A percentile compares a stretch with the other conserved stretches of the same genome.
Conservation (phyloP, 352 stramenopile genomes). For the Globisporangium okanoganense region DNA sequence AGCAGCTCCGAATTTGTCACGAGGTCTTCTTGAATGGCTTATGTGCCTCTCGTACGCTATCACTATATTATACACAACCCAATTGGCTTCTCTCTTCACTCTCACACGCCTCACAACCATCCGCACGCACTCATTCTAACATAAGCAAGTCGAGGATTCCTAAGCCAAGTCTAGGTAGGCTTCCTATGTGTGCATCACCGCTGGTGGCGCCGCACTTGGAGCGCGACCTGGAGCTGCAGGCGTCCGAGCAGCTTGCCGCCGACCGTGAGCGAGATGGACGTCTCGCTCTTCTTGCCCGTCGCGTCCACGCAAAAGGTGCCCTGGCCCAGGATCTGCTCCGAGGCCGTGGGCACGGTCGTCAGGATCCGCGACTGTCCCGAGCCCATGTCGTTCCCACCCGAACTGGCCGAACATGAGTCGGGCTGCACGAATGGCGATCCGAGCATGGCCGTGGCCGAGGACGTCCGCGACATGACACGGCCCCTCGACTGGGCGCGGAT, state of each 20-base stretch:
- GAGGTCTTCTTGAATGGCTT: neutral
- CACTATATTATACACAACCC: neutral
- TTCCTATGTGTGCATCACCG: neutral
- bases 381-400: neutral
- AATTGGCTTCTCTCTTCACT: neutral
- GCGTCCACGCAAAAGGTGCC: constrained; percentile 64
- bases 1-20: no score
- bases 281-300: constrained; percentile 42
- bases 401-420: neutral
- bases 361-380: constrained; percentile 4
- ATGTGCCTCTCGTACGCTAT: neutral
- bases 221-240: constrained; percentile 51
- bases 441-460: constrained; percentile 17
- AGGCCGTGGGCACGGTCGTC: constrained; percentile 8
- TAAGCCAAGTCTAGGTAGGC: neutral
- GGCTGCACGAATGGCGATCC: constrained; percentile 5
- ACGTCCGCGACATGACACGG: constrained; percentile 21
- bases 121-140: neutral
- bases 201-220: constrained; percentile 29
- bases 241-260: constrained; percentile 57
- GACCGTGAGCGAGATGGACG: constrained; percentile 54
- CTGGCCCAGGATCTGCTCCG: constrained; percentile 54
- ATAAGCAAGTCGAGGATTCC: no score
- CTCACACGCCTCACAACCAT: neutral
- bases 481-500: constrained; percentile 32